These are phyloP conservation scores for Coemansia umbellata DNA, from an alignment of 192 early-diverging fungal genomes.

Conservation along the genomic window DNA sequence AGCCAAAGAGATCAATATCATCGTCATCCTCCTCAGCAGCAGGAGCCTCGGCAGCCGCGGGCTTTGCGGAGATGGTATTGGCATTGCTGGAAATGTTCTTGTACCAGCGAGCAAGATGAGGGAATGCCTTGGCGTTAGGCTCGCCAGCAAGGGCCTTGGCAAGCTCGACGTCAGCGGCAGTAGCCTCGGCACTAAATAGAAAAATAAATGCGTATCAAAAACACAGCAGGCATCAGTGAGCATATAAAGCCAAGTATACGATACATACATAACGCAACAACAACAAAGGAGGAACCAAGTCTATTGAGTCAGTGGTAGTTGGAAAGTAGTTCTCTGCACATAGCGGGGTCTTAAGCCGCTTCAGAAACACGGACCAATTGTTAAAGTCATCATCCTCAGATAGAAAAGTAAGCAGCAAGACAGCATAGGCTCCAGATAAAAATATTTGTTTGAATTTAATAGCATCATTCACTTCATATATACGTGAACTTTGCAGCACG, in stretches of 20 bases:
- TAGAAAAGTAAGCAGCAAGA: not conserved
- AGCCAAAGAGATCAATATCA: slow-evolving; percentile 94
- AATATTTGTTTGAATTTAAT: no score
- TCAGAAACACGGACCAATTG: slow-evolving; percentile 60
- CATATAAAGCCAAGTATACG: not conserved
- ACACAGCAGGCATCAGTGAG: no score
- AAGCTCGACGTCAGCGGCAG: slow-evolving; percentile 83
- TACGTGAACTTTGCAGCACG: no score
- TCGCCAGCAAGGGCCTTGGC: slow-evolving; percentile 72
- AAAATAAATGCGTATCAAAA: not conserved
- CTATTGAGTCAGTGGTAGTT: slow-evolving; percentile 24
- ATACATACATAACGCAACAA: no score
- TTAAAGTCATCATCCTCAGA: slow-evolving; percentile 50
- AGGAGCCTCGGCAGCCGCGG: slow-evolving; percentile 53
- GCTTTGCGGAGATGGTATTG: slow-evolving; percentile 39
- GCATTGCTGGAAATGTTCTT: slow-evolving; percentile 71
- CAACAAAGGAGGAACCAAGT: not conserved
- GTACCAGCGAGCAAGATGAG: slow-evolving; percentile 94
- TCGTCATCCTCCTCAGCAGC: slow-evolving; percentile 82
- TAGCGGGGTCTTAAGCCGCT: slow-evolving; percentile 62
- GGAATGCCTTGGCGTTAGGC: slow-evolving; percentile 70
- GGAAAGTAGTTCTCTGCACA: slow-evolving; percentile 45
- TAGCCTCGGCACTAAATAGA: slow-evolving; percentile 58
- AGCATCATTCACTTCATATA: no score
- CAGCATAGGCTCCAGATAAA: not conserved